phyloP scores from a whole-genome alignment of 2,329 filamentous ascomycete genomes.

The Aureobasidium zeae region DNA sequence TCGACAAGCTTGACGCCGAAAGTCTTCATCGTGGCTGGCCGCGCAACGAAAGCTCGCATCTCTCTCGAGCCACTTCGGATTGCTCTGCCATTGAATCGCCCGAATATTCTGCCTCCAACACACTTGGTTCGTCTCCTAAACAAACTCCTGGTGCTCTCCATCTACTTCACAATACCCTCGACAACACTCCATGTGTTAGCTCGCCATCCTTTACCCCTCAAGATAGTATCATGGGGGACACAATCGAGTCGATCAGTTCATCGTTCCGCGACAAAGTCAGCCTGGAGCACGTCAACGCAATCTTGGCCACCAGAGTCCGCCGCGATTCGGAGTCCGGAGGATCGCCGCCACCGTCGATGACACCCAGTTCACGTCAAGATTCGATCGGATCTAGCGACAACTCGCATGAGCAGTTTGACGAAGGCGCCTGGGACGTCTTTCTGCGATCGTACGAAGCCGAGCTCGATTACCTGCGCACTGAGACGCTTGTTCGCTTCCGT shows the following conservation, averaged over 20 bases:
- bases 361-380: neutral
- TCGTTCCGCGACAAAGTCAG: conserved; percentile 18
- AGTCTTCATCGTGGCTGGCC: conserved; percentile 28
- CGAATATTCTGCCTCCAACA: neutral
- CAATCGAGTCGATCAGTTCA: conserved; percentile 16
- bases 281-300: conserved; percentile 18
- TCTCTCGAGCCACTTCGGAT: conserved; percentile 12
- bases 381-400: neutral
- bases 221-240: conserved; percentile 20
- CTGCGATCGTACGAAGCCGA: conserved; percentile 25
- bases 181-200: neutral
- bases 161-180: neutral
- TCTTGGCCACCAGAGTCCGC: conserved; percentile 15
- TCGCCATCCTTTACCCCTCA: conserved; percentile 27
- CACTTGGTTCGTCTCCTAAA: neutral
- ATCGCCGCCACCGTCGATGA: conserved; percentile 1
- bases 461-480: conserved; percentile 30
- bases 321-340: neutral
- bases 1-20: conserved; percentile 27
- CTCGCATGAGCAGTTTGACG: conserved; percentile 20
- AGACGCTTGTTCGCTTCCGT: conserved; percentile 36
- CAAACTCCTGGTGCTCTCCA: neutral
- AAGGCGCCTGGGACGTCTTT: conserved; percentile 27
- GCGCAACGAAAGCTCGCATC: conserved; percentile 16
- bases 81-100: conserved; percentile 5